Base-by-base conservation (phyloP, 2,329 filamentous ascomycete species). In the Aspergillus novofumigatus region DNA sequence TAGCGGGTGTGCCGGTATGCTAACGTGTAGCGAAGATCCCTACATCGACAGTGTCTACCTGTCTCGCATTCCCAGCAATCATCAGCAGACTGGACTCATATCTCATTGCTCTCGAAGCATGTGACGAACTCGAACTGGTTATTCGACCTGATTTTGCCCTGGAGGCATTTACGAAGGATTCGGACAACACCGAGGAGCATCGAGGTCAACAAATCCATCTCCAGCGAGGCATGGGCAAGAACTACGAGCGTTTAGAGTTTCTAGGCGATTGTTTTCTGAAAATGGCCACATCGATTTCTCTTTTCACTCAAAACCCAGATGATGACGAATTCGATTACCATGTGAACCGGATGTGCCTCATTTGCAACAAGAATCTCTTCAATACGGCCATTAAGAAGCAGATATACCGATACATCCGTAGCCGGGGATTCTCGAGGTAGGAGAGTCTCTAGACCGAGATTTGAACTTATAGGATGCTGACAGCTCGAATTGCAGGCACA, bases 201-300 rank as follows among this genome's bases (percentile, higher is more conserved):
- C 80, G 79, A 0, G 78, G 82, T 35, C 81, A 88, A 56, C 84
- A 89, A 42, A 75, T 91, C 53, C 90, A 92, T 63, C 86, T 92
- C 49, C 89, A 92, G 65, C 79, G 83, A 50, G 92, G 92, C 2
- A 96, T 96, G 91, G 91, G 92, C 1, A 88, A 87, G 42, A 97
- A 97, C 65, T 99, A 99, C 67, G 94, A 99, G 72, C 85, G 94
- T 11, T 81, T 97, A 0, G 94, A 99, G 67, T 96, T 97, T 58
- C 81, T 97, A 2, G 94, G 94, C 0, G 94, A 99, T 71, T 90
- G 88, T 35, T 96, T 97, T 67, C 80, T 99, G 58, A 99, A 99
- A 75, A 93, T 97, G 87, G 91, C 90, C 10, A 97, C 93, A 0
- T 93, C 92, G 0, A 92, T 99, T 53, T 87, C 92, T 0, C 80